Evolutionary conservation across 2,329 filamentous ascomycete genomes (phyloP).

Genomic region (Zasmidium cellare): DNA sequence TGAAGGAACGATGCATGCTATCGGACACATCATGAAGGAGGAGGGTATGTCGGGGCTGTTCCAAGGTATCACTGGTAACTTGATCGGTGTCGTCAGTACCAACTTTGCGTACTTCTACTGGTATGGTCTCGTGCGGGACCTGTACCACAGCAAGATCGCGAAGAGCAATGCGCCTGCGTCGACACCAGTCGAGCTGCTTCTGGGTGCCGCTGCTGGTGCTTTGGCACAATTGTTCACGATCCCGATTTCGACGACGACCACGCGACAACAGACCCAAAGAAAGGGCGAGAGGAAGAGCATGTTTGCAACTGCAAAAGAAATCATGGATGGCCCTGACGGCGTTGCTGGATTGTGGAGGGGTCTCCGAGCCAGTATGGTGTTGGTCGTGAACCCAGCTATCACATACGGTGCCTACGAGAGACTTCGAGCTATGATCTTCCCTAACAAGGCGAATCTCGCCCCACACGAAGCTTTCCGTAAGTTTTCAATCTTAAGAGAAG

Average conservation of each 20-base stretch:
- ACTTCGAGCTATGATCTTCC: constrained; percentile 74
- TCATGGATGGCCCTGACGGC: constrained; percentile 87
- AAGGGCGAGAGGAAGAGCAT: constrained; percentile 84
- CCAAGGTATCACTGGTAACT: constrained; percentile 79
- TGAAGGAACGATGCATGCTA: constrained; percentile 81
- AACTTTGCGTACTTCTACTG: constrained; percentile 99
- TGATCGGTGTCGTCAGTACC: constrained; percentile 91
- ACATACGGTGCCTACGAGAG: constrained; percentile 97
- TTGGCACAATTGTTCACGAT: constrained; percentile 95
- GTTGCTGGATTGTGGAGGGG: constrained; percentile 89
- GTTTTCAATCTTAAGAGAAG: constrained; percentile 44
- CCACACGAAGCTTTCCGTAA: constrained; percentile 89
- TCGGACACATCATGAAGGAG: constrained; percentile 75
- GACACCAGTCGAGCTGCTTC: constrained; percentile 76
- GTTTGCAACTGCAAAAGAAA: constrained; percentile 82
- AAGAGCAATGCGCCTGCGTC: constrained; percentile 58
- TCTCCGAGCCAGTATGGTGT: constrained; percentile 89
- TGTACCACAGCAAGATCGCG: constrained; percentile 64
- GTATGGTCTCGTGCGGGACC: constrained; percentile 83
- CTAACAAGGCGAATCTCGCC: constrained; percentile 71
- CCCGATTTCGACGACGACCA: constrained; percentile 91
- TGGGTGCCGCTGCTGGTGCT: constrained; percentile 86
- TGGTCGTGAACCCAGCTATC: constrained; percentile 95
- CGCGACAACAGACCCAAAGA: constrained; percentile 88
- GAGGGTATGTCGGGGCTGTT: constrained; percentile 86